These are phyloP conservation scores for Adansonia madagascariensis DNA, from an alignment of 441 rosid genomes.

Conservation along the genomic window DNA sequence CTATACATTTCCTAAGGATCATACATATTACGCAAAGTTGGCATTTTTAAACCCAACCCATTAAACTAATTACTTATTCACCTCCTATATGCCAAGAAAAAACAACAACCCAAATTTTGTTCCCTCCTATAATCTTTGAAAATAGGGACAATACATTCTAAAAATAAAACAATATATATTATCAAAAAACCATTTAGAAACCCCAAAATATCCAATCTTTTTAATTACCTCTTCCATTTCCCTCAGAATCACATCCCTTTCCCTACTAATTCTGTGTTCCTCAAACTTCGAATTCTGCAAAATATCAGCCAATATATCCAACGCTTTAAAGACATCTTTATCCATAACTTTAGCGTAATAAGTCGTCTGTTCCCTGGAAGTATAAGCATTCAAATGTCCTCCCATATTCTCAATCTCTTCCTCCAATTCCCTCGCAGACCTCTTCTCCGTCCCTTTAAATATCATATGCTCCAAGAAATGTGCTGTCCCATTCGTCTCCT, in stretches of 20 bases:
- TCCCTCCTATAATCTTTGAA: not conserved
- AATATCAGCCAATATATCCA: slow-evolving; percentile 49
- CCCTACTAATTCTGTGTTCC: slow-evolving; percentile 64
- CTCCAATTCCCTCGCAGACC: slow-evolving; percentile 29
- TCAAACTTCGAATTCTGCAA: slow-evolving; percentile 90
- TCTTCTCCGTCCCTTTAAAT: slow-evolving; percentile 29
- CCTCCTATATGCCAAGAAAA: not conserved
- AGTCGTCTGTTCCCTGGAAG: slow-evolving; percentile 51
- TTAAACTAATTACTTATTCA: slow-evolving; percentile 5
- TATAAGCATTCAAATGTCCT: slow-evolving; percentile 48
- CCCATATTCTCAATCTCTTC: slow-evolving; percentile 62
- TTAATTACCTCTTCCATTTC: slow-evolving; percentile 93
- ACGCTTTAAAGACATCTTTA: slow-evolving; percentile 26
- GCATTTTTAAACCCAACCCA: not conserved
- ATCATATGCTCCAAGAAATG: slow-evolving; percentile 34
- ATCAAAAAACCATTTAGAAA: not conserved
- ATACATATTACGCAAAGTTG: not conserved
- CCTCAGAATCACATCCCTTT: slow-evolving; percentile 86
- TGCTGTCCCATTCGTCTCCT: slow-evolving; percentile 31
- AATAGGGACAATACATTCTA: not conserved
- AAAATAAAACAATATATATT: not conserved
- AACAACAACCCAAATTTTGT: not conserved
- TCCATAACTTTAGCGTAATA: slow-evolving; percentile 32
- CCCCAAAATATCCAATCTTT: slow-evolving; percentile 4
- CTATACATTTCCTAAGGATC: not conserved